Percentiles rank a stretch among this genome's conserved stretches.
Evolutionary conservation across 1,139 yeast species (phyloP).

Genomic region (Trichomonascaceae sp.): DNA sequence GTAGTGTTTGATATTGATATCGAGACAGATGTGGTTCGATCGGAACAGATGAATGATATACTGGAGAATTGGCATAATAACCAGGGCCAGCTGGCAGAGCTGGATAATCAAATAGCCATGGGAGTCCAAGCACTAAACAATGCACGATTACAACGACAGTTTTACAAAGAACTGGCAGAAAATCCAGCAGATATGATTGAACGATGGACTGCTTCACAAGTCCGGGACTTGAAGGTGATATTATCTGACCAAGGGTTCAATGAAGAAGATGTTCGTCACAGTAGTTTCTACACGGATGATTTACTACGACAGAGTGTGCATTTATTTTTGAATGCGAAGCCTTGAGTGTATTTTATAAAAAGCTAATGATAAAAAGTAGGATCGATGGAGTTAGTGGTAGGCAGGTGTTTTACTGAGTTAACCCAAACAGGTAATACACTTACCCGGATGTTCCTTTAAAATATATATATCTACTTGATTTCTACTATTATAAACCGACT

Average conservation of each 20-base stretch:
- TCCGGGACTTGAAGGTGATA: constrained; percentile 67
- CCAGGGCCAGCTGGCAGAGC: constrained; percentile 48
- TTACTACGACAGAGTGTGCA: constrained; percentile 71
- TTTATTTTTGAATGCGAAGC: constrained; percentile 47
- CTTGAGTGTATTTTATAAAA: neutral
- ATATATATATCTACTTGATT: too few relatives aligned
- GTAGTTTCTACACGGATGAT: constrained; percentile 74
- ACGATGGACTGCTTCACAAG: constrained; percentile 67
- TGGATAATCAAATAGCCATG: constrained; percentile 56
- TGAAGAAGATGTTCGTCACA: constrained; percentile 82
- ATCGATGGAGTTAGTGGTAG: too few relatives aligned
- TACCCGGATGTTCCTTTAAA: too few relatives aligned
- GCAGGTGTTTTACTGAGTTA: too few relatives aligned
- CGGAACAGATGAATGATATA: constrained; percentile 38
- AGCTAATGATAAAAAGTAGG: neutral
- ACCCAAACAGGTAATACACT: too few relatives aligned
- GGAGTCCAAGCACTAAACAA: constrained; percentile 63
- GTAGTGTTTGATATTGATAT: constrained; percentile 68
- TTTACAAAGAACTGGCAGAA: constrained; percentile 65
- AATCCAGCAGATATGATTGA: constrained; percentile 74
- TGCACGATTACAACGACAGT: constrained; percentile 58
- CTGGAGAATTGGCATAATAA: constrained; percentile 41
- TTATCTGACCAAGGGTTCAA: constrained; percentile 85
- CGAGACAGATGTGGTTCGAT: constrained; percentile 51
- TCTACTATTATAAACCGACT: too few relatives aligned